Conservation (phyloP, 73 alveolate species). For the Paramecium tetraurelia region DNA sequence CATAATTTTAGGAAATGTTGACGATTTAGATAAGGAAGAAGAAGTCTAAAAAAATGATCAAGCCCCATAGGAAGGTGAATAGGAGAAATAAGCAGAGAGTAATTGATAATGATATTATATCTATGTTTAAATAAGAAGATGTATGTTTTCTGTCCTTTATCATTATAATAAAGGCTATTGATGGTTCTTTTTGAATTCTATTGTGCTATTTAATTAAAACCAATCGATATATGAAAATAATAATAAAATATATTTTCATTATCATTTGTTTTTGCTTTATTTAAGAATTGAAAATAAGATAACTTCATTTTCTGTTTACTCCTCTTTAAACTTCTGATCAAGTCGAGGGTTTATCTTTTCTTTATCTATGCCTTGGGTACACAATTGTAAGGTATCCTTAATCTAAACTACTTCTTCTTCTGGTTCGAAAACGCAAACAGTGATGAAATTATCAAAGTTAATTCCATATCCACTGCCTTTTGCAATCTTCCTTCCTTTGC, state of each 20-base stretch:
- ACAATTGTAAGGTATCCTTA: constrained; percentile 14
- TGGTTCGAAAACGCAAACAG: constrained; percentile 37
- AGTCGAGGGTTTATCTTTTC: not conserved
- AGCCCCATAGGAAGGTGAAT: not conserved
- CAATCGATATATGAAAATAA: not conserved
- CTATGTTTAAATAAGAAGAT: not conserved
- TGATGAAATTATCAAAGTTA: constrained; percentile 20
- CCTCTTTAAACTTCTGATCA: not conserved
- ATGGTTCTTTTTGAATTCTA: not conserved
- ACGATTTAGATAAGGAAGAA: not conserved
- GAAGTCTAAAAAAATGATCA: not conserved
- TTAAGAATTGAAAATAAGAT: constrained; percentile 18
- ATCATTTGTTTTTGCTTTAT: not conserved
- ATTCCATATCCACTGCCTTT: constrained; percentile 27
- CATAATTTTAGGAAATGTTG: not conserved
- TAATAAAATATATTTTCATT: not conserved
- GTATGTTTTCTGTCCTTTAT: not conserved
- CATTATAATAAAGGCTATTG: not conserved
- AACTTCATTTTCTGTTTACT: not conserved
- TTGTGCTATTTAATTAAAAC: not conserved
- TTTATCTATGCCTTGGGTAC: not conserved
- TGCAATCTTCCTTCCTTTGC: constrained; percentile 7
- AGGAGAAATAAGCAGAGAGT: not conserved
- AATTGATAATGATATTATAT: not conserved
- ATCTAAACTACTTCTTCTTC: constrained; percentile 18